These are phyloP conservation scores for Blastocystis hominis DNA, from an alignment of 352 stramenopile genomes.

Conservation along the genomic window DNA sequence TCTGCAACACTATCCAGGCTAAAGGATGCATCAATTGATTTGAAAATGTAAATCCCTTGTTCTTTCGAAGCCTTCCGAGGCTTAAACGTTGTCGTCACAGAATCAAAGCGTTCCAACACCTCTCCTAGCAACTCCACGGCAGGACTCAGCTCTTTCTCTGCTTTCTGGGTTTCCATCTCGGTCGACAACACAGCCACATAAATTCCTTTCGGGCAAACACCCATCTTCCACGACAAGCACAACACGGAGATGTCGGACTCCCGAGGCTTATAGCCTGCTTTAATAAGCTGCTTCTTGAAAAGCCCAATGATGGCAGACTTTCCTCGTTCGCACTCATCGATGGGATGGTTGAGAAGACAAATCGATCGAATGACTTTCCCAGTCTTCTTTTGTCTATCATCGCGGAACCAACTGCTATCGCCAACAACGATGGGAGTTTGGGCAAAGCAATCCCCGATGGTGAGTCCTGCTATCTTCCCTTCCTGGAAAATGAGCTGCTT, in stretches of 20 bases:
- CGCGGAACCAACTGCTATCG: conserved; percentile 93
- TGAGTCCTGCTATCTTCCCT: conserved; percentile 82
- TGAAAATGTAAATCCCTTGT: conserved; percentile 42
- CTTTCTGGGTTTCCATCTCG: conserved; percentile 86
- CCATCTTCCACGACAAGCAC: conserved; percentile 83
- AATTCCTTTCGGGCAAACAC: conserved; percentile 84
- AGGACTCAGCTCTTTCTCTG: conserved; percentile 82
- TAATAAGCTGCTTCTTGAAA: conserved; percentile 70
- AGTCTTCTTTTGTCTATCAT: conserved; percentile 79
- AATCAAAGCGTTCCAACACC: conserved; percentile 90
- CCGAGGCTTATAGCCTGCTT: conserved; percentile 28
- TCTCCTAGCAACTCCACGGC: conserved; percentile 86
- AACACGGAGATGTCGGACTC: conserved; percentile 83
- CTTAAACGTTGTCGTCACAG: conserved; percentile 64
- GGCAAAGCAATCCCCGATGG: conserved; percentile 77
- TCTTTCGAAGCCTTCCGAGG: neutral
- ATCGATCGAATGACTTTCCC: conserved; percentile 92
- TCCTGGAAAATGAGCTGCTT: conserved; percentile 63
- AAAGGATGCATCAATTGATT: neutral
- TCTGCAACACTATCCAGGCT: conserved; percentile 44
- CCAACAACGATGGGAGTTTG: conserved; percentile 92
- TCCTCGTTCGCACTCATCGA: conserved; percentile 82
- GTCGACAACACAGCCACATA: conserved; percentile 97
- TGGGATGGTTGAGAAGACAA: conserved; percentile 95
- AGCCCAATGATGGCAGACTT: conserved; percentile 98